Evolutionary conservation across 2,329 filamentous ascomycete genomes (phyloP).

Genomic region (Epichloe uncinata): DNA sequence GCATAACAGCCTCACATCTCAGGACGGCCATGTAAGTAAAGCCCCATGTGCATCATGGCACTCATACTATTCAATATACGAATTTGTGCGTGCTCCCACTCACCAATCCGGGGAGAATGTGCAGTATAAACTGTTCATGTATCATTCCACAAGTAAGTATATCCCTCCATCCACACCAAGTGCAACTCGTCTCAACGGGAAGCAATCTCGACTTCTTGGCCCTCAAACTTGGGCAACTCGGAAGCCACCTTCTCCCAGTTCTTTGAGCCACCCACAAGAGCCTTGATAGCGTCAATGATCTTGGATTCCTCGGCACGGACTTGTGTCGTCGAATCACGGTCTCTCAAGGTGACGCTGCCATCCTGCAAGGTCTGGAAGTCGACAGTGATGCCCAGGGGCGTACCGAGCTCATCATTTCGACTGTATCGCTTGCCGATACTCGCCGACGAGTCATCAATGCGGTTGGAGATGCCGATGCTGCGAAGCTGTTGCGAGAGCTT

Average conservation of each 20-base stretch:
- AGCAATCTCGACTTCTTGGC: constrained; percentile 48
- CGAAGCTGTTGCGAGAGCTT: constrained; percentile 65
- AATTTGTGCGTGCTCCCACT: neutral
- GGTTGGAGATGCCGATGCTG: constrained; percentile 63
- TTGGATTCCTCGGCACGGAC: constrained; percentile 72
- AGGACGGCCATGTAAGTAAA: neutral
- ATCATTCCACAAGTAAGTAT: neutral
- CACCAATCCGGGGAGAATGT: no score
- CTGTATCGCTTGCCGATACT: constrained; percentile 91
- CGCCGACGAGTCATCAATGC: constrained; percentile 79
- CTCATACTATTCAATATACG: neutral
- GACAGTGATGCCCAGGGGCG: constrained; percentile 83
- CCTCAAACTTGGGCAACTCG: constrained; percentile 73
- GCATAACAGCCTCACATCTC: neutral
- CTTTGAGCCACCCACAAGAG: constrained; percentile 35
- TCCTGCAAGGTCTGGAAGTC: constrained; percentile 94
- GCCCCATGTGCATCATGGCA: neutral
- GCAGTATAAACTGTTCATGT: no score
- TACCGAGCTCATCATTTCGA: constrained; percentile 91
- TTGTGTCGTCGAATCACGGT: constrained; percentile 83
- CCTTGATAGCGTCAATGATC: constrained; percentile 62
- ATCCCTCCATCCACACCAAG: neutral
- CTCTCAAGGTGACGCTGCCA: constrained; percentile 71
- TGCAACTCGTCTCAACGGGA: constrained; percentile 15
- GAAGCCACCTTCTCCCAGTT: constrained; percentile 56